phyloP scores from a whole-genome alignment of 1,284 basidiomycete genomes.

The Ustilago sp. region DNA sequence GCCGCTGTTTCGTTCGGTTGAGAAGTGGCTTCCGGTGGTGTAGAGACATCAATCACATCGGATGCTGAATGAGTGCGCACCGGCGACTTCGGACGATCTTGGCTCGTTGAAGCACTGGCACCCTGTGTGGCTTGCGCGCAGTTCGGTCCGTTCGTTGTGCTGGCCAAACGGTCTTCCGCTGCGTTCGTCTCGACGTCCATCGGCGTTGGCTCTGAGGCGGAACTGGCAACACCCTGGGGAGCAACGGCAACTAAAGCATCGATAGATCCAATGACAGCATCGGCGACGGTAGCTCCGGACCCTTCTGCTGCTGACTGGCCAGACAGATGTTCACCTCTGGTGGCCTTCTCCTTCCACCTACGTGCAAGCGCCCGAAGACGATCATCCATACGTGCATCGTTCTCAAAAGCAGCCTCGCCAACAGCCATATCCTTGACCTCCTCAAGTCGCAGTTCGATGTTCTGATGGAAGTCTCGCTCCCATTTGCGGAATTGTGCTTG shows the following conservation, averaged over 20 bases:
- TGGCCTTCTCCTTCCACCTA: slow-evolving; percentile 15
- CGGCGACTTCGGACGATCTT: background rate
- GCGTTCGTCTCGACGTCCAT: slow-evolving; percentile 23
- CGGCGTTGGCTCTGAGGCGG: slow-evolving; percentile 2
- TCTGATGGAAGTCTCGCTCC: slow-evolving; percentile 4
- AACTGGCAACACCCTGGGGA: background rate
- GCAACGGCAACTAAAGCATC: background rate
- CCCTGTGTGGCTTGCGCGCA: background rate
- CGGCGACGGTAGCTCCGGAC: background rate
- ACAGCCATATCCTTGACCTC: slow-evolving; percentile 31
- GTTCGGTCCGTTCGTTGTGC: background rate
- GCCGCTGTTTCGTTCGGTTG: background rate
- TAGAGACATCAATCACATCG: background rate
- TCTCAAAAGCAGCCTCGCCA: slow-evolving; percentile 26
- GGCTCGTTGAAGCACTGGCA: background rate
- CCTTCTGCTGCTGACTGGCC: background rate
- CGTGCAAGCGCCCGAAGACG: slow-evolving; percentile 16
- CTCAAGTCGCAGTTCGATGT: slow-evolving; percentile 34
- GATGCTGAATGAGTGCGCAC: background rate
- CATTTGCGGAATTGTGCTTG: slow-evolving; percentile 32
- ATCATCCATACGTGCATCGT: slow-evolving; percentile 24
- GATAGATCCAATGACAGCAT: background rate
- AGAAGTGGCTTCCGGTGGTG: slow-evolving; percentile 1
- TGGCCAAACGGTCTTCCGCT: background rate
- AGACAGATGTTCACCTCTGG: background rate